Evolutionary conservation across 148 eudicot species (phyloP).

Genomic region (Selenicereus undatus): DNA sequence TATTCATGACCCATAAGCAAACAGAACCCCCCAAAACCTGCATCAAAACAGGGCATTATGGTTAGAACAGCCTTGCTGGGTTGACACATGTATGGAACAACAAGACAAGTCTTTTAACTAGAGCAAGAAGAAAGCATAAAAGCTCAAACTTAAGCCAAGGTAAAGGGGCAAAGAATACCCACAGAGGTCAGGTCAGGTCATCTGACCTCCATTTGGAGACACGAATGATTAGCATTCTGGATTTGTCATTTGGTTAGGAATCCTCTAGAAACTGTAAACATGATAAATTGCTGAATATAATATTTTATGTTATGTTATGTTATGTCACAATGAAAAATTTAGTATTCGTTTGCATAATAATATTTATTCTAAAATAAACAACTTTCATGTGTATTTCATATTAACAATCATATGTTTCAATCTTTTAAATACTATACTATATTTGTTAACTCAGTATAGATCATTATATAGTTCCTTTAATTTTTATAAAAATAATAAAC

Average conservation of each 20-base stretch:
- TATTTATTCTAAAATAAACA: no score
- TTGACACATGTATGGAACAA: constrained; percentile 15
- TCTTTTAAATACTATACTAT: no score
- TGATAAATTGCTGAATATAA: neutral
- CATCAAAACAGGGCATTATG: constrained; percentile 10
- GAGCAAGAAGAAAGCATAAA: constrained; percentile 23
- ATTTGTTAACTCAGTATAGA: no score
- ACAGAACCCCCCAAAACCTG: constrained; percentile 17
- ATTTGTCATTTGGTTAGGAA: neutral
- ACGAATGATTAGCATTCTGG: constrained; percentile 1
- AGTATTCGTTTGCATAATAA: no score
- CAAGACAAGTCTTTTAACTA: constrained; percentile 29
- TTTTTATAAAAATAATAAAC: no score
- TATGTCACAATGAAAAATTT: neutral
- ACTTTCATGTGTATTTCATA: no score
- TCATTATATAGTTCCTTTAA: no score
- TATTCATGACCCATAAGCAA: no score
- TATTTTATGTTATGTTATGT: neutral
- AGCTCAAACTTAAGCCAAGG: constrained; percentile 12
- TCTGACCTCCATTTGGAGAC: neutral
- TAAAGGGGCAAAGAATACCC: constrained; percentile 8
- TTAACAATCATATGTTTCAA: no score
- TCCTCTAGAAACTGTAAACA: neutral
- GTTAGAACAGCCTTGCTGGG: constrained; percentile 13
- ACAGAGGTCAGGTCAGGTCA: neutral